phyloP scores from a whole-genome alignment of 2,329 filamentous ascomycete genomes.

The Colletotrichum sp. region DNA sequence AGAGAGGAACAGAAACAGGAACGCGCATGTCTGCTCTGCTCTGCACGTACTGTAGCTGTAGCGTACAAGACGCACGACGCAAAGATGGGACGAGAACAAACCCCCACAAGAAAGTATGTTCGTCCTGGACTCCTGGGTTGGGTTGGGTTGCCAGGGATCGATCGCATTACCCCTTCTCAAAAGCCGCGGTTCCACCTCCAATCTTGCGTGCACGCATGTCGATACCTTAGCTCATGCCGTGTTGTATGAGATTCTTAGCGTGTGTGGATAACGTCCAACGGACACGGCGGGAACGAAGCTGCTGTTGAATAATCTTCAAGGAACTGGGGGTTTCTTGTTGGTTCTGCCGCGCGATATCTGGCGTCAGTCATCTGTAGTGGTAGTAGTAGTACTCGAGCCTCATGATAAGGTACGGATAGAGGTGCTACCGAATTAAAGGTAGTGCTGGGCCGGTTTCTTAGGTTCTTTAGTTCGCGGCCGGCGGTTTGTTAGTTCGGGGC shows the following conservation, averaged over 20 bases:
- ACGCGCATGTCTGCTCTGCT: slow-evolving; percentile 3
- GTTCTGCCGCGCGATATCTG: neutral
- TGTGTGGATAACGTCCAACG: neutral
- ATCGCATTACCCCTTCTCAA: neutral
- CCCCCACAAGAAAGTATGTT: slow-evolving; percentile 9
- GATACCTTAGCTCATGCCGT: neutral
- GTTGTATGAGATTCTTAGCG: slow-evolving; percentile 5
- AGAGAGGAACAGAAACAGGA: neutral
- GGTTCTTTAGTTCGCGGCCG: neutral
- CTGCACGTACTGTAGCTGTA: neutral
- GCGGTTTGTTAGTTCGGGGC: neutral
- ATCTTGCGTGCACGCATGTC: slow-evolving; percentile 2
- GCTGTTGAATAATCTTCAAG: neutral
- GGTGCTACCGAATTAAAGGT: neutral
- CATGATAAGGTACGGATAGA: neutral
- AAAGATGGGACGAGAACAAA: neutral
- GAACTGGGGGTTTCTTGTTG: neutral
- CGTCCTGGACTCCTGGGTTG: neutral
- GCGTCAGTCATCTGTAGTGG: neutral
- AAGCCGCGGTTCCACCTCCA: neutral
- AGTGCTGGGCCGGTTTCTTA: neutral
- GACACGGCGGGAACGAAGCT: neutral
- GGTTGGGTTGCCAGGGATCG: neutral
- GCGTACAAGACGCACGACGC: neutral
- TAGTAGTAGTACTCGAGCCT: neutral